Base-by-base conservation (phyloP, 2,329 filamentous ascomycete genomes). In the Colletotrichum tropicale region DNA sequence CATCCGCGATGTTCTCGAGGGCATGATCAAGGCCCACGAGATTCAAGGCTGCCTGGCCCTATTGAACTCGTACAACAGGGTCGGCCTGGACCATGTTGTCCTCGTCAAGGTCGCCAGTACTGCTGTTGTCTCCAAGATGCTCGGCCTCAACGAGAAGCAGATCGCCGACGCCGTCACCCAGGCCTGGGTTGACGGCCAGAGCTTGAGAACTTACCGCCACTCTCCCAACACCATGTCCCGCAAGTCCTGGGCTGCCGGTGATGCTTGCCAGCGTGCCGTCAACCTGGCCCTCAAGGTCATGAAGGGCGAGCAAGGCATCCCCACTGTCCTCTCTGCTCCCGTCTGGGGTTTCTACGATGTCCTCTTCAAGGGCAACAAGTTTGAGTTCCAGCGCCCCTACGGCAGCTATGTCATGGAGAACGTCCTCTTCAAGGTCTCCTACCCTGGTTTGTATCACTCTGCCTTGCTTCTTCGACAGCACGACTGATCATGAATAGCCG, bases 371-470 rank as follows among this genome's bases (percentile, higher is more conserved):
- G 96, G 96, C 87, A 95, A 98, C 82, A 95, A 95, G 87, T 99
- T 99, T 85, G 89, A 96, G 86, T 99, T 98, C 91, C 96, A 98
- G 90, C 93, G 97, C 78, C 93, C 94, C 75, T 99, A 99, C 84
- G 96, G 96, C 84, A 98, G 94, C 90, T 99, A 99, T 86, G 97
- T 99, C 80, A 99, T 99, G 97, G 97, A 99, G 92, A 99, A 98
- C 83, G 96, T 99, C 76, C 93, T 99, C 78, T 99, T 99, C 94
- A 99, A 99, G 92, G 97, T 99, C 76, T 99, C 97, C 61, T 98
- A 98, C 86, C 96, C 96, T 83, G 94, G 94, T 95, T 89, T 84
- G 91, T 84, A 48, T 30, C 24, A 32, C 56, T 21, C 8, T n/a
- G 2, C 28, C 13, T 36, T 13, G 26, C 21, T 21, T 12, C 66